Percentiles rank a stretch among this genome's conserved stretches.
Evolutionary conservation across 495 filamentous ascomycete species (phyloP).

Genomic region (Penicillium soppii): DNA sequence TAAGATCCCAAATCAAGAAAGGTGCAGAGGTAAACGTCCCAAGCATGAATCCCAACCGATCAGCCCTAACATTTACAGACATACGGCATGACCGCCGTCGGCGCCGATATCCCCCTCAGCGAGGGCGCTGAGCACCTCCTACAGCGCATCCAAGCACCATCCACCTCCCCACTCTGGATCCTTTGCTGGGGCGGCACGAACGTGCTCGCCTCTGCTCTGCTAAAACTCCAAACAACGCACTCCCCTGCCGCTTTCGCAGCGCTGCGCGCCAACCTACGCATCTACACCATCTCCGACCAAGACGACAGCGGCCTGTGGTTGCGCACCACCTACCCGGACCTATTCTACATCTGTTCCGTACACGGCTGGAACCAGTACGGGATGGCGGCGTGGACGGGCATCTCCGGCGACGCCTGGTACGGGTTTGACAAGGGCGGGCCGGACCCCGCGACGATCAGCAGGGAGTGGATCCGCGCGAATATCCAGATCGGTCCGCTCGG

Average conservation of each 20-base stretch:
- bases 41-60: neutral
- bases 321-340: slow-evolving; percentile 37
- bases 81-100: slow-evolving; percentile 27
- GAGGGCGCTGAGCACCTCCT: slow-evolving; percentile 33
- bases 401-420: slow-evolving; percentile 39
- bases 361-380: slow-evolving; percentile 46
- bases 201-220: slow-evolving; percentile 40
- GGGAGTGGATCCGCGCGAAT: slow-evolving; percentile 39
- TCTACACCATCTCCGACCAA: slow-evolving; percentile 49
- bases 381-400: slow-evolving; percentile 42
- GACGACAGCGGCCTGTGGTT: slow-evolving; percentile 47
- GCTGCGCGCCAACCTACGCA: slow-evolving; percentile 33
- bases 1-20: slow-evolving; percentile 27
- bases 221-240: slow-evolving; percentile 22
- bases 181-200: slow-evolving; percentile 49
- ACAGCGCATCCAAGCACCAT: slow-evolving; percentile 17
- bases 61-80: neutral
- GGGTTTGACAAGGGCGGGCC: slow-evolving; percentile 40
- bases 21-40: slow-evolving; percentile 21
- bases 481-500: slow-evolving; percentile 45
- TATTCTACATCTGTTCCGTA: slow-evolving; percentile 42
- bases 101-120: slow-evolving; percentile 18
- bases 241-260: slow-evolving; percentile 19
- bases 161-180: slow-evolving; percentile 33
- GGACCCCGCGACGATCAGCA: slow-evolving; percentile 29